Percentiles rank a stretch among this genome's conserved stretches.
Conservation (phyloP, 1,139 yeast genomes). For the Yamadazyma conglobata region DNA sequence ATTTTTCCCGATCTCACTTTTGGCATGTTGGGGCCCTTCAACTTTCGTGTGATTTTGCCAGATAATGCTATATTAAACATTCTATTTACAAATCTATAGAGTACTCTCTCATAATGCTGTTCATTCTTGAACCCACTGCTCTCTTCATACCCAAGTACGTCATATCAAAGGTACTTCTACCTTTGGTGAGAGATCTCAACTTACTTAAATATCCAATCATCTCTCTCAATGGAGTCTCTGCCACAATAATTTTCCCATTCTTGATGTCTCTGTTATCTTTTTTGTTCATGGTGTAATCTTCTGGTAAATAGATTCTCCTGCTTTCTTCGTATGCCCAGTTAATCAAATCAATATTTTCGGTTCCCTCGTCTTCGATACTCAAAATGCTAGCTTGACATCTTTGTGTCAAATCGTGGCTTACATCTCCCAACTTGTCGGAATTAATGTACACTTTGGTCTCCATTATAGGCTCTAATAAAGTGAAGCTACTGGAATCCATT, state of each 20-base stretch:
- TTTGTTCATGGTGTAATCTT: slow-evolving; percentile 44
- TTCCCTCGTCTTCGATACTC: slow-evolving; percentile 57
- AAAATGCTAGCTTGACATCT: slow-evolving; percentile 68
- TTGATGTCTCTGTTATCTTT: slow-evolving; percentile 19
- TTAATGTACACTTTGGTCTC: slow-evolving; percentile 63
- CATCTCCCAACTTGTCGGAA: slow-evolving; percentile 75
- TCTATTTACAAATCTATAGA: background rate
- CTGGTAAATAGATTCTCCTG: slow-evolving; percentile 53
- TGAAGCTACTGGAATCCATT: slow-evolving; percentile 29
- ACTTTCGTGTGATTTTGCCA: slow-evolving; percentile 2
- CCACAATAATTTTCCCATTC: slow-evolving; percentile 57
- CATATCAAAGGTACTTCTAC: slow-evolving; percentile 84
- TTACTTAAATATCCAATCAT: slow-evolving; percentile 86
- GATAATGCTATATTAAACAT: background rate
- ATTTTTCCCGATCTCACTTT: slow-evolving; percentile 1
- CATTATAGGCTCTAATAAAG: slow-evolving; percentile 80
- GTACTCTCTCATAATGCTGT: slow-evolving; percentile 6
- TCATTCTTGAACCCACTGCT: slow-evolving; percentile 44
- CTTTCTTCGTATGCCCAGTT: slow-evolving; percentile 51
- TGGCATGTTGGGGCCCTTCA: background rate
- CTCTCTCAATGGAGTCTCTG: slow-evolving; percentile 80
- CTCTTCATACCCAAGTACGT: slow-evolving; percentile 69
- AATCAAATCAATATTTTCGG: slow-evolving; percentile 35
- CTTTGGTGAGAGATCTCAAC: slow-evolving; percentile 82
- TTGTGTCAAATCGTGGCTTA: slow-evolving; percentile 71